Evolutionary conservation across 1,284 basidiomycete species (phyloP).

Genomic region (Ustilago tritici): DNA sequence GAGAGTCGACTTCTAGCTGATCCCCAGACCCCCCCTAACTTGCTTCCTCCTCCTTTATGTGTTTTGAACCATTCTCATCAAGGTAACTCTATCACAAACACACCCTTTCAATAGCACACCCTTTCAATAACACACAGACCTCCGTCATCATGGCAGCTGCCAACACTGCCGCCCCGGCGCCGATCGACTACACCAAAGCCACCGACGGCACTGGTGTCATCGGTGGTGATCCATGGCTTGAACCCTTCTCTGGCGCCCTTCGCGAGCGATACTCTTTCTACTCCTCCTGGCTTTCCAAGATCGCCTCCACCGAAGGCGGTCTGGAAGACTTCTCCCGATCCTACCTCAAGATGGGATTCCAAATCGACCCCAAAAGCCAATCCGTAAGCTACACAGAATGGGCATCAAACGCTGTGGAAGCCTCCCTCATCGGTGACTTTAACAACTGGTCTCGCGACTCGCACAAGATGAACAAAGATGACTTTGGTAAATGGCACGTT

Average conservation of each 20-base stretch:
- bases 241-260: conserved; percentile 60
- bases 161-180: conserved; percentile 19
- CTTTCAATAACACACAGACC: not conserved
- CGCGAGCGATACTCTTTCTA: conserved; percentile 56
- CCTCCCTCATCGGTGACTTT: conserved; percentile 92
- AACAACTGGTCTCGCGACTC: conserved; percentile 86
- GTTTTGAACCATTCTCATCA: not conserved
- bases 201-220: conserved; percentile 64
- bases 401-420: conserved; percentile 89
- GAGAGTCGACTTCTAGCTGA: not conserved
- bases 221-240: conserved; percentile 64
- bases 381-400: conserved; percentile 90
- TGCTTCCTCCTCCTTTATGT: not conserved
- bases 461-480: conserved; percentile 84
- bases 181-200: conserved; percentile 60
- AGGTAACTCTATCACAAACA: not conserved
- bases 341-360: conserved; percentile 86
- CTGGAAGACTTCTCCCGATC: conserved; percentile 89
- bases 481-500: conserved; percentile 95
- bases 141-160: conserved; percentile 24
- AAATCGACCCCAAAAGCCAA: conserved; percentile 76
- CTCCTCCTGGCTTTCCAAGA: conserved; percentile 54
- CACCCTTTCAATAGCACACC: not conserved
- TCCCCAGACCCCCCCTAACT: too few species aligned
- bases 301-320: conserved; percentile 72